Base-by-base conservation (phyloP, 2,329 filamentous ascomycete species). In the Aspergillus intermedius region DNA sequence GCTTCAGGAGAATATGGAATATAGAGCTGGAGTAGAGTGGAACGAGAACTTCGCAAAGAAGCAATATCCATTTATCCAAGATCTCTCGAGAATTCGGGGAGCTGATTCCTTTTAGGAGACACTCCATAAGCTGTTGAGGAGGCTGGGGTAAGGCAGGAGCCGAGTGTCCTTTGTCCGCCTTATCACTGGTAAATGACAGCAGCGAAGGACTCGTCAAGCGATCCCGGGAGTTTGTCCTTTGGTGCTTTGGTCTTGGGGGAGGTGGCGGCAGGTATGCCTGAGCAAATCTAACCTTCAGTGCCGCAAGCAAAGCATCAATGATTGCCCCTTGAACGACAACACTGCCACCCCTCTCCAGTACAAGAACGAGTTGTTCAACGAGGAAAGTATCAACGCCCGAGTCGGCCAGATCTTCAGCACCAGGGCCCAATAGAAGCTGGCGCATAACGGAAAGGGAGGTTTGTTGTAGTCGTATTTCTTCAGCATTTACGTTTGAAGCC, bases 21-120 rank as follows among this genome's bases (percentile, higher is more conserved):
- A 96, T 88, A 4, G 85, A 82, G 40, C 87, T 84, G 0, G 86
- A 80, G 66, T 95, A 95, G 12, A 95, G 76, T 0, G 91, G 89
- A 19, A 40, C 37, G 25, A 98, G 73, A 41, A 89, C 88, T 62
- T 91, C 87, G 4, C 83, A 81, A 6, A 98, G 76, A 57, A 98
- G 91, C 25, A 81, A 77, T 8, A 96, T 83, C 94, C 94, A 98
- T 63, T 88, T 91, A 59, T 97, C 91, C 32, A 98, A 74, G 5
- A 94, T 84, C 7, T 83, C 76, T 4, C 88, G 83, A 56, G 88
- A 91, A 46, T 77, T 83, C 2, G 78, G 65, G 3, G 89, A 87
- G 47, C 86, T 83, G 44, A 98, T 84, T 0, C 90, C 93, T 42
- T 83, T 81, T 52, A 89, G 84, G 10, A 98, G 76, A 62, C 88